phyloP scores from a whole-genome alignment of 306 rosid species.

The Fragaria vesca region DNA sequence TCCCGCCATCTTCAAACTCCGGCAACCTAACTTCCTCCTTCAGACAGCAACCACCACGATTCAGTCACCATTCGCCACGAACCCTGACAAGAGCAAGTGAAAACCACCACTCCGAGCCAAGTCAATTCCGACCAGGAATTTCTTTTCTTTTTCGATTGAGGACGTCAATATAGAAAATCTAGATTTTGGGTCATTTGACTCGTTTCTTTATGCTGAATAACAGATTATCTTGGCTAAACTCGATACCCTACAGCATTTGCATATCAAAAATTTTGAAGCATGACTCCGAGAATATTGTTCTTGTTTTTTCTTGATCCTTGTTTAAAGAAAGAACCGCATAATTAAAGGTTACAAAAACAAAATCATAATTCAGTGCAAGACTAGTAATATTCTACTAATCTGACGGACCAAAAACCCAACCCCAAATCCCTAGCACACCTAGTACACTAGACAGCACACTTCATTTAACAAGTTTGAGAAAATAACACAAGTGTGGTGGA shows the following conservation, averaged over 20 bases:
- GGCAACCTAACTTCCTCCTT: too few relatives aligned
- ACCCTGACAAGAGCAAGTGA: too few relatives aligned
- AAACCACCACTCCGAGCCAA: too few relatives aligned
- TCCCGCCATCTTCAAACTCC: too few relatives aligned
- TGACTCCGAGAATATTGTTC: neutral
- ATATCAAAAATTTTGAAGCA: neutral
- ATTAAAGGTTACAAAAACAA: neutral
- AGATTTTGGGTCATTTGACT: neutral
- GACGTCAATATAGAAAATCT: too few relatives aligned
- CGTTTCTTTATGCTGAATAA: neutral
- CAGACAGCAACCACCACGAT: too few relatives aligned
- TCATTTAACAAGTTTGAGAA: neutral
- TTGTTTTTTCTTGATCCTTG: neutral
- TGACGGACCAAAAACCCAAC: slow-evolving; percentile 16
- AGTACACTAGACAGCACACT: slow-evolving; percentile 1
- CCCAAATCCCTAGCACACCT: slow-evolving; percentile 7
- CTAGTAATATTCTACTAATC: slow-evolving; percentile 18
- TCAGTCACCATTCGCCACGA: too few relatives aligned
- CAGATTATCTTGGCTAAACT: neutral
- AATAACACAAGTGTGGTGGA: neutral
- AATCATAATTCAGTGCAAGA: slow-evolving; percentile 5
- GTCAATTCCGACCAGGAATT: too few relatives aligned
- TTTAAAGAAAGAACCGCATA: neutral
- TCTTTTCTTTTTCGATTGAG: too few relatives aligned
- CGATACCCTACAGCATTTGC: neutral